A percentile compares a stretch with the other conserved stretches of the same genome.
These are phyloP conservation scores for Citrus hindsii DNA, from an alignment of 345 rosid species.

Conservation along the genomic window DNA sequence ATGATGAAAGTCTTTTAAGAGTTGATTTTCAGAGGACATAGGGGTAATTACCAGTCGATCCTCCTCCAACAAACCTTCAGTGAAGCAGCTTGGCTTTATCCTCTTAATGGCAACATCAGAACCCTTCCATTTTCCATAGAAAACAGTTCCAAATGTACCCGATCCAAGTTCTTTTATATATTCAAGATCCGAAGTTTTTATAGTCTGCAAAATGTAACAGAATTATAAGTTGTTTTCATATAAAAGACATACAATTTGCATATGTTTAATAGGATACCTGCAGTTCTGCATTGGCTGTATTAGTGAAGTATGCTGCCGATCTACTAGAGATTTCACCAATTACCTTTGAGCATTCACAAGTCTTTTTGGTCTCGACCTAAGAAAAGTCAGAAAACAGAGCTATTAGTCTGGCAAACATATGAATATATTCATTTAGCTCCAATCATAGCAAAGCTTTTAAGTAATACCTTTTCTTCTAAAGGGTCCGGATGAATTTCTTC, in stretches of 20 bases:
- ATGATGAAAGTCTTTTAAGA: too few relatives aligned
- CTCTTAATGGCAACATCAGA: slow-evolving; percentile 43
- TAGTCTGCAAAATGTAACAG: slow-evolving; percentile 24
- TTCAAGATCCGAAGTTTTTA: slow-evolving; percentile 32
- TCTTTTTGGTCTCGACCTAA: slow-evolving; percentile 11
- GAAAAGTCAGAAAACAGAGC: neutral
- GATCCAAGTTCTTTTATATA: slow-evolving; percentile 31
- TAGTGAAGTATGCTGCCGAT: slow-evolving; percentile 5
- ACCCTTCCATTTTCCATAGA: slow-evolving; percentile 44
- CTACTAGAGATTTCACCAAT: slow-evolving; percentile 14
- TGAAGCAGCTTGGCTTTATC: slow-evolving; percentile 32
- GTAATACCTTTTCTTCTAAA: slow-evolving; percentile 21
- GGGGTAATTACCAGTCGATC: slow-evolving; percentile 28
- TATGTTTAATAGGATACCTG: slow-evolving; percentile 30
- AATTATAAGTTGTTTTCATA: neutral
- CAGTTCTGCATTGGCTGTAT: slow-evolving; percentile 22
- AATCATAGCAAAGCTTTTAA: neutral
- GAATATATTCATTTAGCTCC: neutral
- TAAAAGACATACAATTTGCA: neutral
- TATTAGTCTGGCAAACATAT: neutral
- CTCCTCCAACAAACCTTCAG: slow-evolving; percentile 8
- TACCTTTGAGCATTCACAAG: slow-evolving; percentile 14
- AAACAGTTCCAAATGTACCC: slow-evolving; percentile 39
- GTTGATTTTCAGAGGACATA: neutral
- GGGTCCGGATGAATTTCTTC: slow-evolving; percentile 17